Evolutionary conservation across 257 asterid species (phyloP).

Genomic region (Solanum ahanhuiri): DNA sequence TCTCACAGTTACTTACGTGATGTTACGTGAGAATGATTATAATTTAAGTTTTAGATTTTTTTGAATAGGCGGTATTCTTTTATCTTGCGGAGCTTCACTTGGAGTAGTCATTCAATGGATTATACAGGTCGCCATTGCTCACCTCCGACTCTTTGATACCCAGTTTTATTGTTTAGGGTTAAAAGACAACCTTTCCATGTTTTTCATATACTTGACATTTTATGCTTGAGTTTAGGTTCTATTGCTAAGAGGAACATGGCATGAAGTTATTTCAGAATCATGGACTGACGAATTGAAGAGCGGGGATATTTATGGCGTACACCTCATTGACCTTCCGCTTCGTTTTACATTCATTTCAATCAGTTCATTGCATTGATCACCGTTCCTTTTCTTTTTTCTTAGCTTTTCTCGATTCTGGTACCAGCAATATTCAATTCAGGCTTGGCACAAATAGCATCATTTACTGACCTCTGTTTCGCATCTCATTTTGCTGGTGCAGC

Average conservation of each 20-base stretch:
- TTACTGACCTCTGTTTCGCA: slow-evolving; percentile 37
- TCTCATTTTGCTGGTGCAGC: slow-evolving; percentile 37
- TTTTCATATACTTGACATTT: not conserved
- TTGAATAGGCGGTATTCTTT: slow-evolving; percentile 20
- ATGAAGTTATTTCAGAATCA: slow-evolving; percentile 16
- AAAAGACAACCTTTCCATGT: not conserved
- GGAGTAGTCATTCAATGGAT: slow-evolving; percentile 32
- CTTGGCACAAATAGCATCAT: slow-evolving; percentile 36
- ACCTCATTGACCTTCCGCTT: not conserved
- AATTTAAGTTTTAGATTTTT: not conserved
- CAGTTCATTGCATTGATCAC: slow-evolving; percentile 5
- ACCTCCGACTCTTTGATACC: not conserved
- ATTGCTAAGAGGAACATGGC: slow-evolving; percentile 15
- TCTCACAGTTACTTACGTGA: not conserved
- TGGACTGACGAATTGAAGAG: slow-evolving; percentile 8
- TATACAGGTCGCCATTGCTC: slow-evolving; percentile 19
- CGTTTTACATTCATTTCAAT: not conserved
- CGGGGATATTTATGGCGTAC: slow-evolving; percentile 27
- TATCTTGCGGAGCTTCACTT: slow-evolving; percentile 26
- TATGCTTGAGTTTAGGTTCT: slow-evolving; percentile 11
- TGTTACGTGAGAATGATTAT: not conserved
- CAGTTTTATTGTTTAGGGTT: not conserved
- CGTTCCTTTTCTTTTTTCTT: not conserved
- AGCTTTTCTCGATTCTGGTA: slow-evolving; percentile 33
- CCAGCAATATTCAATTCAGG: slow-evolving; percentile 38